Evolutionary conservation across 1,284 basidiomycete genomes (phyloP), one percentile per base, ranked within the genome.

Genomic region (Leccinum olivaceoglutinosum): DNA sequence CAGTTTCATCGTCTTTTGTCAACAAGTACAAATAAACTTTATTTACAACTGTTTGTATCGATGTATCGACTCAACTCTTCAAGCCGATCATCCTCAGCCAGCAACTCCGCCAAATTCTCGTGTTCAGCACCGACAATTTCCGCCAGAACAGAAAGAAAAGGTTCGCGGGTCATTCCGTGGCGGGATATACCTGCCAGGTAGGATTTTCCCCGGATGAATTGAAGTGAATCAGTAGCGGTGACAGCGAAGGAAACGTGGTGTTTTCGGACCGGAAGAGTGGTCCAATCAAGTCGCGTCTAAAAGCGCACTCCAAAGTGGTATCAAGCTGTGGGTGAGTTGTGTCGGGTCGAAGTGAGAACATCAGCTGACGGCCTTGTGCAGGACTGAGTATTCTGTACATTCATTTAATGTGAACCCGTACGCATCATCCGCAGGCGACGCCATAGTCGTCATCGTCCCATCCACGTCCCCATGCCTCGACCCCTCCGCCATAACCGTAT

Each of bases 261-360:
- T 97, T 98, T 77, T 99, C 96, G 97, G 97, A 99, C 77, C 99
- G 94, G 94, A 99, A 98, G 80, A 94, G 89, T n/a, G 92, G 94
- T 4, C 87, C 92, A 67, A 93, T 99, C 74, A 91, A 94, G 76
- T 96, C 93, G 67, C 81, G 94, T 56, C 78, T 99, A 63, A 86
- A 88, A 64, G 93, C 93, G 6, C 97, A 99, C 76, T 88, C 85
- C 51, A 94, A 98, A 78, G 96, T 98, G 9, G 92, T 99, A 97
- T 98, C 77, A 97, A 98, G 79, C 82, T 98, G 75, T 98, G 96
- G 96, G 93, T 85, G 69, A 65, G 67, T 68, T 18, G 41, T 62
- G 18, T 25, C 2, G 9, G 2, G 18, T 51, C 6, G 11, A 8
- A 25, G 25, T 29, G 11, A 38, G 12, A 6, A 8, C 39, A 38